phyloP scores from a whole-genome alignment of 805 yeast genomes.

The Kregervanrija pseudodelftensis region DNA sequence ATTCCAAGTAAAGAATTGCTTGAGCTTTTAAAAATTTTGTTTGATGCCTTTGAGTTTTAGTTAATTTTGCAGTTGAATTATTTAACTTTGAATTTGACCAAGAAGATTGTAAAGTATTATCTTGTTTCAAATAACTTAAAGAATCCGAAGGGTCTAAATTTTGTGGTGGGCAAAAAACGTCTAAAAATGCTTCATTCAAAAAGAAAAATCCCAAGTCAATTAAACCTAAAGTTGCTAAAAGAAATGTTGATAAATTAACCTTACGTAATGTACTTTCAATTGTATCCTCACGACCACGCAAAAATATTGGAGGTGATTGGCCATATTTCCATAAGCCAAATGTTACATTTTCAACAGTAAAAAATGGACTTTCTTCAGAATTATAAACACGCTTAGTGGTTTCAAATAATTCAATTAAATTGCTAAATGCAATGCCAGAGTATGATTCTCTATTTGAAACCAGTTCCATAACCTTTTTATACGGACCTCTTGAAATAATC shows the following conservation, averaged over 20 bases:
- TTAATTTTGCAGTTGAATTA: conserved; percentile 7
- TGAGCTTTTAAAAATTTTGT: conserved; percentile 64
- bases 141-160: conserved; percentile 40
- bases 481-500: conserved; percentile 64
- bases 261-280: conserved; percentile 65
- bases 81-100: conserved; percentile 3
- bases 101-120: conserved; percentile 13
- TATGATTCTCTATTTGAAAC: conserved; percentile 62
- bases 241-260: conserved; percentile 80
- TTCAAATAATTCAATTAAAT: conserved; percentile 69
- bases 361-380: conserved; percentile 61
- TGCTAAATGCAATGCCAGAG: conserved; percentile 56
- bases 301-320: conserved; percentile 47
- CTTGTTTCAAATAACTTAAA: conserved; percentile 21
- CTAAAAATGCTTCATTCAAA: conserved; percentile 76
- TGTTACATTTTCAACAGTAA: conserved; percentile 61
- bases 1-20: conserved; percentile 70
- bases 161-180: conserved; percentile 78
- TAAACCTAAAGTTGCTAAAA: conserved; percentile 80
- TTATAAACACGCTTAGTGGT: conserved; percentile 66
- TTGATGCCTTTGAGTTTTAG: conserved; percentile 14
- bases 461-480: conserved; percentile 64
- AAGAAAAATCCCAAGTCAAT: conserved; percentile 83
- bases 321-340: conserved; percentile 67
- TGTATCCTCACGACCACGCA: conserved; percentile 55